A percentile compares a stretch with the other conserved stretches of the same genome.
Conservation (phyloP, 1,284 basidiomycete genomes). For the Leccinum discolor region DNA sequence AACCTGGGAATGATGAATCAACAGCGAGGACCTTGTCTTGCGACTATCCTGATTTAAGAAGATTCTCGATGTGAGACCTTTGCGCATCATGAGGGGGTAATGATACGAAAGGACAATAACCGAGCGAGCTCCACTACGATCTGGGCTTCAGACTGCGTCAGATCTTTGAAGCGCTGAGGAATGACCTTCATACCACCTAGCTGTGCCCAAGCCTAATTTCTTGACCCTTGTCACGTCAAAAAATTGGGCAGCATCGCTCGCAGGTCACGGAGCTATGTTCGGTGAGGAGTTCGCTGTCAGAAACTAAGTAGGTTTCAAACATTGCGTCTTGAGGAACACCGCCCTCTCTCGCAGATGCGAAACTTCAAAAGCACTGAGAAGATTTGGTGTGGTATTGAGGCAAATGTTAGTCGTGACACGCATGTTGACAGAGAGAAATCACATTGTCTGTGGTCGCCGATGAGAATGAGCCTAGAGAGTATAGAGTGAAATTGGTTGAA, state of each 20-base stretch:
- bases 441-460: conserved; percentile 81
- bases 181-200: conserved; percentile 25
- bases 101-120: conserved; percentile 25
- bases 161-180: background rate
- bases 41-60: conserved; percentile 47
- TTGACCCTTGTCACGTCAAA: conserved; percentile 29
- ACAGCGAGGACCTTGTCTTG: conserved; percentile 63
- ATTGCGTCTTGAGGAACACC: conserved; percentile 43
- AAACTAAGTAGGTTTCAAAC: conserved; percentile 35
- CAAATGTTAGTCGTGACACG: conserved; percentile 2
- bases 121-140: conserved; percentile 24
- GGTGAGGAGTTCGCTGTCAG: conserved; percentile 31
- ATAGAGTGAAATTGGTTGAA: conserved; percentile 16
- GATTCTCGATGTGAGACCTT: conserved; percentile 48
- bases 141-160: conserved; percentile 23
- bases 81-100: conserved; percentile 62
- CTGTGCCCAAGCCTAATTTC: conserved; percentile 24
- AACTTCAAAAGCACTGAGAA: conserved; percentile 49
- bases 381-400: conserved; percentile 43
- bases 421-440: conserved; percentile 20
- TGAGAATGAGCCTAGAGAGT: conserved; percentile 65
- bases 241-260: conserved; percentile 22
- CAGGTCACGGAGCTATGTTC: conserved; percentile 7
- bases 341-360: conserved; percentile 35
- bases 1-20: conserved; percentile 52